A percentile compares a stretch with the other conserved stretches of the same genome.
Conservation (phyloP, 2,329 filamentous ascomycete genomes). For the Botryotinia narcissicola region DNA sequence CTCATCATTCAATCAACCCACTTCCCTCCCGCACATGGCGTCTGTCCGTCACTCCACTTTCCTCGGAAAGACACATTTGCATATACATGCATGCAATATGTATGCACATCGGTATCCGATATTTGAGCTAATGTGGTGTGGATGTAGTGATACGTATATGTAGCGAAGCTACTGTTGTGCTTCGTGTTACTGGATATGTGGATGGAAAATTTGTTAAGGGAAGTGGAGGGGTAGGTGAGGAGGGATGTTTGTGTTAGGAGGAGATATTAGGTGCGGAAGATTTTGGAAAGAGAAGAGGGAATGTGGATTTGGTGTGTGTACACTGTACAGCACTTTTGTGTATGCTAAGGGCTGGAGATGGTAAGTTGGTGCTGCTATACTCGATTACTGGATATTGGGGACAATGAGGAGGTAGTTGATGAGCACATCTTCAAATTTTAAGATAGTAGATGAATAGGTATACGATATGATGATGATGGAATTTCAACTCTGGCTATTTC, state of each 20-base stretch:
- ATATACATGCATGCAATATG: neutral
- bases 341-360: neutral
- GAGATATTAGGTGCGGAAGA: neutral
- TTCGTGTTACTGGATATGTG: neutral
- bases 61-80: neutral
- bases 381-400: neutral
- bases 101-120: neutral
- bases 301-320: neutral
- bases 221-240: neutral
- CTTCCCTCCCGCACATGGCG: constrained; percentile 9
- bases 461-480: neutral
- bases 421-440: neutral
- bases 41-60: constrained; percentile 1
- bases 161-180: neutral
- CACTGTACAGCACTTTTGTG: neutral
- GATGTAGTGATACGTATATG: neutral
- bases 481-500: neutral
- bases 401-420: neutral
- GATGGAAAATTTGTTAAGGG: neutral
- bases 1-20: neutral
- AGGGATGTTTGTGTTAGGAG: neutral
- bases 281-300: neutral
- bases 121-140: neutral
- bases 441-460: no score
- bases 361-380: neutral